phyloP scores from a whole-genome alignment of 2,329 filamentous ascomycete genomes.

The Aureobasidium sp. region DNA sequence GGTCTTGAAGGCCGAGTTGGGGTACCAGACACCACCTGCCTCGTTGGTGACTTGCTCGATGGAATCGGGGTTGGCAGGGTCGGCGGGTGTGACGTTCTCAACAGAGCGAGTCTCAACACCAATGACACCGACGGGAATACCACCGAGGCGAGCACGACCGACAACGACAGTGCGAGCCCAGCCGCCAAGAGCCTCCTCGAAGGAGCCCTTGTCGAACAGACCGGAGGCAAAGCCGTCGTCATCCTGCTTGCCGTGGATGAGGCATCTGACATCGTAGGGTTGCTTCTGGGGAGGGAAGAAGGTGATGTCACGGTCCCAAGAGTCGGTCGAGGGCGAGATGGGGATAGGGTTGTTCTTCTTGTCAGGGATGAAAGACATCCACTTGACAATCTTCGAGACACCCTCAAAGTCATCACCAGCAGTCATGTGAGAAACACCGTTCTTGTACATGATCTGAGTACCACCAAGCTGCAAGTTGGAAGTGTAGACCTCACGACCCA shows the following conservation, averaged over 20 bases:
- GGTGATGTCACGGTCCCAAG: slow-evolving; percentile 85
- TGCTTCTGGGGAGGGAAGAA: slow-evolving; percentile 76
- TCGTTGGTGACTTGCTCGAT: slow-evolving; percentile 92
- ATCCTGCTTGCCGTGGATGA: slow-evolving; percentile 81
- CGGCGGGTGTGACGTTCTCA: slow-evolving; percentile 92
- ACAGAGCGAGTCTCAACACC: slow-evolving; percentile 91
- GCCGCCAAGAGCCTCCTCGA: slow-evolving; percentile 90
- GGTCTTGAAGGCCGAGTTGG: slow-evolving; percentile 99
- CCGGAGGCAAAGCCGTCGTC: slow-evolving; percentile 80
- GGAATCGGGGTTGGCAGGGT: slow-evolving; percentile 96
- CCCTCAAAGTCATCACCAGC: slow-evolving; percentile 96
- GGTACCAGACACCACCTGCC: slow-evolving; percentile 98
- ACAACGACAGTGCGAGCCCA: slow-evolving; percentile 97
- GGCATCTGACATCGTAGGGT: slow-evolving; percentile 84
- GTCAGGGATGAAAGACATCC: slow-evolving; percentile 95
- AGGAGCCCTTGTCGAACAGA: slow-evolving; percentile 94
- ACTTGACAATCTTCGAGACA: slow-evolving; percentile 95
- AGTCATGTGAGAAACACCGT: slow-evolving; percentile 98
- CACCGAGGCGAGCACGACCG: slow-evolving; percentile 88
- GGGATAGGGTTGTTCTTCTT: slow-evolving; percentile 88
- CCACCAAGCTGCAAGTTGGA: slow-evolving; percentile 98
- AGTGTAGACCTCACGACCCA: slow-evolving; percentile 96
- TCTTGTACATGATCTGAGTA: slow-evolving; percentile 99
- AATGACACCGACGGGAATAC: slow-evolving; percentile 97
- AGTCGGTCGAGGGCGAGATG: slow-evolving; percentile 76